Percentiles rank a stretch among this genome's conserved stretches.
Evolutionary conservation across 306 rosid species (phyloP).

Genomic region (Cucurbita pepo): DNA sequence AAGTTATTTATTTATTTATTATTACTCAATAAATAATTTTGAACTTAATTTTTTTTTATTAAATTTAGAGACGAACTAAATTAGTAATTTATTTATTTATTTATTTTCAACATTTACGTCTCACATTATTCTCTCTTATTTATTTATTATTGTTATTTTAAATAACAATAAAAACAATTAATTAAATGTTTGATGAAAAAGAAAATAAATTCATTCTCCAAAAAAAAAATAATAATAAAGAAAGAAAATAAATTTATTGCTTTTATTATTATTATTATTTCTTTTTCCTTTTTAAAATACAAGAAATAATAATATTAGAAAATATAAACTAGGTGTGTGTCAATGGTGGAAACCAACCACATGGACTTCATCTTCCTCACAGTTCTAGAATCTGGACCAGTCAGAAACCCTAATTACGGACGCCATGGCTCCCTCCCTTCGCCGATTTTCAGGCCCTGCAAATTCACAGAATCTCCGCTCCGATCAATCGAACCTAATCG

Average conservation of each 20-base stretch:
- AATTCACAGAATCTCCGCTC: background rate
- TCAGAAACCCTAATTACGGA: background rate
- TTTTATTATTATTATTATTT: background rate
- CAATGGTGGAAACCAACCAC: background rate
- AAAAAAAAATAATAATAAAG: too few species aligned
- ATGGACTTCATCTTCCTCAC: background rate
- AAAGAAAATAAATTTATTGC: background rate
- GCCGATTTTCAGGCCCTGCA: background rate
- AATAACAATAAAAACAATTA: too few species aligned
- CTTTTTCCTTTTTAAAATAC: background rate
- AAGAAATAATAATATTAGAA: background rate
- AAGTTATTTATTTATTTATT: background rate
- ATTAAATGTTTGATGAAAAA: background rate
- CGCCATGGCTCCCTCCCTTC: background rate
- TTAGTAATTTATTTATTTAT: too few species aligned
- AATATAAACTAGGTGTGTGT: background rate
- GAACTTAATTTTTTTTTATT: too few species aligned
- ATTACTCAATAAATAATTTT: background rate
- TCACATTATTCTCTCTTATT: too few species aligned
- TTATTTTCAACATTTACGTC: background rate
- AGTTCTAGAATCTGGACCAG: background rate
- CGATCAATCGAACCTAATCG: background rate
- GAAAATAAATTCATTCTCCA: background rate
- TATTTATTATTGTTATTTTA: too few species aligned
- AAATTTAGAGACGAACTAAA: too few species aligned